Conservation (phyloP, 345 rosid species). For the Arabidopsis suecica region DNA sequence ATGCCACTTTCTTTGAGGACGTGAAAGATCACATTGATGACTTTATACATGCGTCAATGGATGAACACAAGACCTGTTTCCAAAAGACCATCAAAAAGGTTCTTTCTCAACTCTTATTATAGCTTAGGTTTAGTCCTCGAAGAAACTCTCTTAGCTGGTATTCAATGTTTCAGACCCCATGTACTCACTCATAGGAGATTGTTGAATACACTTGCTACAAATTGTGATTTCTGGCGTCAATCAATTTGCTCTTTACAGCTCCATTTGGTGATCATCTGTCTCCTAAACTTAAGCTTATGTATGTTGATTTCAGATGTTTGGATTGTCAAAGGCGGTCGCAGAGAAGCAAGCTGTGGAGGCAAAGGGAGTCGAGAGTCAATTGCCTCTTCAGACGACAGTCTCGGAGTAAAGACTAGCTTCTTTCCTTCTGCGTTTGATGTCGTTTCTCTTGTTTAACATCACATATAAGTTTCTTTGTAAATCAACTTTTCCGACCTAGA, state of each 20-base stretch:
- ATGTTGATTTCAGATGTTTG: slow-evolving; percentile 70
- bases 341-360: slow-evolving; percentile 62
- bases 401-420: slow-evolving; percentile 43
- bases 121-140: neutral
- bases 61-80: slow-evolving; percentile 84
- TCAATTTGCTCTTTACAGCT: neutral
- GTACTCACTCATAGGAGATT: neutral
- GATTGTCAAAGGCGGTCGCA: slow-evolving; percentile 75
- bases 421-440: neutral
- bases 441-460: slow-evolving; percentile 12
- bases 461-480: slow-evolving; percentile 3
- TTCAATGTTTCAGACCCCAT: neutral
- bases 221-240: neutral
- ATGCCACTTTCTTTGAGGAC: slow-evolving; percentile 79
- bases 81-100: slow-evolving; percentile 83
- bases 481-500: neutral
- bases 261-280: neutral
- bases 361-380: slow-evolving; percentile 67
- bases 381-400: slow-evolving; percentile 63
- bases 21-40: slow-evolving; percentile 88
- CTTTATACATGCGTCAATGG: slow-evolving; percentile 81
- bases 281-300: slow-evolving; percentile 16
- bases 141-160: too few species aligned
- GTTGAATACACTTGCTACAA: neutral
- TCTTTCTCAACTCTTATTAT: slow-evolving; percentile 10